Evolutionary conservation across 176 grass and related monocot species (phyloP), one percentile per base, ranked within the genome.

Genomic region (Echinochloa phyllopogon): DNA sequence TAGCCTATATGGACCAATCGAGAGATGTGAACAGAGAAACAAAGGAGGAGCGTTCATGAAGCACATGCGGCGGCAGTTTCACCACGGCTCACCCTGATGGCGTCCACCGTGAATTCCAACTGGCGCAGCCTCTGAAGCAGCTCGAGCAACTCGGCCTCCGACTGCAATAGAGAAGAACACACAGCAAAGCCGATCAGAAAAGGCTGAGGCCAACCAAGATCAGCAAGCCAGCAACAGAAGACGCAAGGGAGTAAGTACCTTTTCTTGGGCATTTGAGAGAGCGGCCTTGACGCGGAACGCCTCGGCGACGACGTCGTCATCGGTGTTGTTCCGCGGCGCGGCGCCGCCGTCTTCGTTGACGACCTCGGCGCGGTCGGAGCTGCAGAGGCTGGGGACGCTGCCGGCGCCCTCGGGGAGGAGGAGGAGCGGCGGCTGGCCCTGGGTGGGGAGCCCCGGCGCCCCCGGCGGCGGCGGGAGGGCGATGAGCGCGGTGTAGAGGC

Each of bases 61-160:
- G 72, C 71, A 76, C 65, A 18, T 25, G 71, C 43, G 69, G 37
- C 25, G 51, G 48, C 13, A 77, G 33, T 69, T 74, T 69, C 8
- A 67, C 66, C 52, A 40, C 7, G 17, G 61, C 82, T 89, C 74
- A 94, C 93, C 93, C 38, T 86, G 51, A 94, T 85, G 37, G 85
- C 56, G 39, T 92, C 75, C 65, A 88, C 82, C n/a, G 90, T 88
- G 65, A 94, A 87, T 74, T 92, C 88, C 82, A 94, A 41, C 79
- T 80, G 52, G 50, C 83, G 69, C 85, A 94, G 70, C 43, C 78
- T 83, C 65, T 13, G 6, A 9, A 94, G 82, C 23, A 89, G 77
- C 36, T 92, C 75, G 13, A 92, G 84, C 42, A 94, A 42, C 61
- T 85, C 82, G 13, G 65, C 86, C 79, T 94, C 93, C 37, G 93